phyloP scores from a whole-genome alignment of 176 grass and related monocot genomes.

The Tuctoria greenei region DNA sequence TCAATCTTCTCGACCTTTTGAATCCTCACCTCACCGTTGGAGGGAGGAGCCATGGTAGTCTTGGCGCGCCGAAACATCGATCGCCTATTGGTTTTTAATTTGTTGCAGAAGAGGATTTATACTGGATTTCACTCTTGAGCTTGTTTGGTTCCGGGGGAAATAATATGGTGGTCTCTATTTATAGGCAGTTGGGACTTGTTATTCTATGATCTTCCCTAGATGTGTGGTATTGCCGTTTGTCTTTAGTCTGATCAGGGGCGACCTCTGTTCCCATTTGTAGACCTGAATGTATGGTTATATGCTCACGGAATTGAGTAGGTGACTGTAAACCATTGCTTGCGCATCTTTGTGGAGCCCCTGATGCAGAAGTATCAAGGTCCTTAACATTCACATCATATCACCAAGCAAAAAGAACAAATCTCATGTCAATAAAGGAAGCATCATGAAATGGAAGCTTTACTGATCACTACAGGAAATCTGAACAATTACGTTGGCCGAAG shows the following conservation, averaged over 20 bases:
- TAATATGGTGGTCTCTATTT: background rate
- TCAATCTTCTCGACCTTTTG: slow-evolving; percentile 52
- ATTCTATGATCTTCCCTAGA: background rate
- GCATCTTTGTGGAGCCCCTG: slow-evolving; percentile 9
- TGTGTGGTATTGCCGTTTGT: background rate
- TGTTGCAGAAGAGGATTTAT: background rate
- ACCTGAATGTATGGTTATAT: background rate
- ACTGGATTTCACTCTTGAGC: background rate
- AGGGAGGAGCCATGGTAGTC: background rate
- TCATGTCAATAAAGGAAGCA: background rate
- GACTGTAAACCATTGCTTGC: background rate
- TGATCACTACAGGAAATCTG: too few relatives aligned
- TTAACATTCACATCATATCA: background rate
- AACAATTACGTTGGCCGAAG: too few relatives aligned
- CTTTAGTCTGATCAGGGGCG: background rate
- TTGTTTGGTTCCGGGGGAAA: background rate
- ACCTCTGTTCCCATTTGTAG: background rate
- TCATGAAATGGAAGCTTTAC: background rate
- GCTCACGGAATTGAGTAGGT: background rate
- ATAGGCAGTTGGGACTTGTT: background rate
- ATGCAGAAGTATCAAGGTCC: background rate
- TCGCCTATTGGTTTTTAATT: background rate
- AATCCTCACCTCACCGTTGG: slow-evolving; percentile 31
- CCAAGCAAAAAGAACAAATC: background rate
- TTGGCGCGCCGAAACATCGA: slow-evolving; percentile 22